Evolutionary conservation across 176 grass and related monocot genomes (phyloP), one percentile per base, ranked within the genome.

Genomic region (Phragmites australis): DNA sequence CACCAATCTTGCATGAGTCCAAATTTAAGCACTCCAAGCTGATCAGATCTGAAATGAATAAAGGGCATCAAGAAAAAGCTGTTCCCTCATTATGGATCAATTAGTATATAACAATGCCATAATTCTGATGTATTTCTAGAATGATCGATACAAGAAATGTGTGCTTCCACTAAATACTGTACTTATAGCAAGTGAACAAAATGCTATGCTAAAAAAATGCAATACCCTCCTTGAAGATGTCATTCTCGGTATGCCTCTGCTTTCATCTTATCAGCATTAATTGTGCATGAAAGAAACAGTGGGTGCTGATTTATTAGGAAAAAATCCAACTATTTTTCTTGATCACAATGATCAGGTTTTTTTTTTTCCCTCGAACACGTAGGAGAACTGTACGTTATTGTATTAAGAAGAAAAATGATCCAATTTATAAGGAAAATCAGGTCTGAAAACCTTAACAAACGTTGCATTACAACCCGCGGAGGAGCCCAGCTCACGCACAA

Each of bases 11-110:
- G 88, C 96, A 99, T 59, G 93, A 95, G 82, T 99, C 96, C 84
- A 99, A 93, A 78, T 95, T 99, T 48, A 99, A 88, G 85, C 88
- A 88, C 82, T 99, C 90, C 88, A 99, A 86, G 86, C 77, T 90
- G 65, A 95, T 84, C 79, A 99, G 84, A 58, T 84, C 96, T 99
- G 85, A 63, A 84, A 81, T 50, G 68, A 68, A 84, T 8, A 50
- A 76, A 85, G 26, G 82, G 70, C 21, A 31, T 77, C 39, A 91
- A 21, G 29, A 80, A 41, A 46, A 31, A 64, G 1, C 12, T 41
- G 16, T 68, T 15, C 67, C 42, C 30, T 41, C 26, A 39, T 63
- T 56, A 78, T 53, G 51, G n/a, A 61, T 63, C 50, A 44, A 46
- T 77, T 42, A 72, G 41, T 34, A 48, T 66, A 53, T 43, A 74